These are phyloP conservation scores for Malus sieversii DNA, from an alignment of 306 rosid species.

Conservation along the genomic window DNA sequence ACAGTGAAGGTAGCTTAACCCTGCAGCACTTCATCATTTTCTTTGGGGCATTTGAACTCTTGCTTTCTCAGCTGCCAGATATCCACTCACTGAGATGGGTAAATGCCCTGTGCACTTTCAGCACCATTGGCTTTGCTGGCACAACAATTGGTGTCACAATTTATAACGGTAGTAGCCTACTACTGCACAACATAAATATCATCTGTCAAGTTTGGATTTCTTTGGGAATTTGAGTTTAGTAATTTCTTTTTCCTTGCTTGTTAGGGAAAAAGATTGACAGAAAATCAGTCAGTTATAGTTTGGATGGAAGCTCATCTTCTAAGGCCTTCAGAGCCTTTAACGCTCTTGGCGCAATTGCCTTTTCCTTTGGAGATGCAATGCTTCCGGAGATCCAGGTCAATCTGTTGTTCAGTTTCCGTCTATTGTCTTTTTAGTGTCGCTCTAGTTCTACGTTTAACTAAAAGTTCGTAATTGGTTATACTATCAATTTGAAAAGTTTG, in stretches of 20 bases:
- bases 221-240: not conserved
- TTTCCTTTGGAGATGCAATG: conserved; percentile 82
- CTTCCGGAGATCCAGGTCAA: conserved; percentile 76
- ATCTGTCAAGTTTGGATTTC: not conserved
- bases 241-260: not conserved
- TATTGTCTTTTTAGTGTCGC: too few species aligned
- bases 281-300: conserved; percentile 38
- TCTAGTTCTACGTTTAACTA: too few species aligned
- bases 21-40: conserved; percentile 62
- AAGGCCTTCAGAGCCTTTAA: conserved; percentile 57
- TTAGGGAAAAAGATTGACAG: conserved; percentile 62
- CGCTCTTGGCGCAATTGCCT: conserved; percentile 64
- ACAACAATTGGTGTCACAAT: conserved; percentile 67
- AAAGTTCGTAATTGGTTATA: too few species aligned
- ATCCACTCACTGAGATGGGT: conserved; percentile 76
- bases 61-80: conserved; percentile 72
- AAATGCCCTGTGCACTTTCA: conserved; percentile 71
- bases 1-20: conserved; percentile 43
- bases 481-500: not conserved
- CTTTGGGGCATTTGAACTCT: conserved; percentile 63
- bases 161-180: conserved; percentile 38
- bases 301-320: conserved; percentile 50
- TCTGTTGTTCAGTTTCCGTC: not conserved
- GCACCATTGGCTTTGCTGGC: conserved; percentile 70
- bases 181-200: not conserved